A percentile compares a stretch with the other conserved stretches of the same genome.
These are phyloP conservation scores for Tuber magnatum DNA, from an alignment of 495 filamentous ascomycete species.

Conservation along the genomic window DNA sequence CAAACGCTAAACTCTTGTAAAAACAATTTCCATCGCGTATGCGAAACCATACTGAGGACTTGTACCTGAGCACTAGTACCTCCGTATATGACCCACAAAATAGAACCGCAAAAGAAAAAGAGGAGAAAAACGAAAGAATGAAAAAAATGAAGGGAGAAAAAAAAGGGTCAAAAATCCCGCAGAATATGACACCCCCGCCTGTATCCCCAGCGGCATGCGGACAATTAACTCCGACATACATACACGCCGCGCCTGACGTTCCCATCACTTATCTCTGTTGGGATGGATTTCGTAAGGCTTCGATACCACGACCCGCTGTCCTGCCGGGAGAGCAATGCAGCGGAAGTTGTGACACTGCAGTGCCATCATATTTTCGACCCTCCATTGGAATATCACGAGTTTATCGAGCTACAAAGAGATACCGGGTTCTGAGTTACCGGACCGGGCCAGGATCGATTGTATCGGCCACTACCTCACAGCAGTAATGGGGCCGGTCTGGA, in stretches of 20 bases:
- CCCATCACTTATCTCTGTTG: not conserved
- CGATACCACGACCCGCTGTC: not conserved
- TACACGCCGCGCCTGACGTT: conserved; percentile 16
- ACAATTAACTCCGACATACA: conserved; percentile 24
- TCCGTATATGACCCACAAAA: not conserved
- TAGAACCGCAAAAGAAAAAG: not conserved
- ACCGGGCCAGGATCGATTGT: too few species aligned
- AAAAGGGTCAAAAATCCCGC: not conserved
- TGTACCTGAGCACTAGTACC: too few species aligned
- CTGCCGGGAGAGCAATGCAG: not conserved
- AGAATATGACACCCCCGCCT: not conserved
- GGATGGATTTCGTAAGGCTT: not conserved
- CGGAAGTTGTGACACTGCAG: not conserved
- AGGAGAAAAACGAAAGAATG: not conserved
- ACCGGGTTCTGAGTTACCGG: not conserved
- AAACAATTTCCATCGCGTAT: not conserved
- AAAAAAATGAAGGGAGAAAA: not conserved
- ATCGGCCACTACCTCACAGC: not conserved
- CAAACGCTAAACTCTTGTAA: not conserved
- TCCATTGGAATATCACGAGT: not conserved
- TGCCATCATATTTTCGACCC: not conserved
- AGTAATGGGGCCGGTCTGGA: not conserved
- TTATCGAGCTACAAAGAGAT: not conserved
- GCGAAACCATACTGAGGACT: not conserved
- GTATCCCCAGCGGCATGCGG: conserved; percentile 20